Conservation (phyloP, 1,284 basidiomycete genomes). For the Cronartium quercuum region DNA sequence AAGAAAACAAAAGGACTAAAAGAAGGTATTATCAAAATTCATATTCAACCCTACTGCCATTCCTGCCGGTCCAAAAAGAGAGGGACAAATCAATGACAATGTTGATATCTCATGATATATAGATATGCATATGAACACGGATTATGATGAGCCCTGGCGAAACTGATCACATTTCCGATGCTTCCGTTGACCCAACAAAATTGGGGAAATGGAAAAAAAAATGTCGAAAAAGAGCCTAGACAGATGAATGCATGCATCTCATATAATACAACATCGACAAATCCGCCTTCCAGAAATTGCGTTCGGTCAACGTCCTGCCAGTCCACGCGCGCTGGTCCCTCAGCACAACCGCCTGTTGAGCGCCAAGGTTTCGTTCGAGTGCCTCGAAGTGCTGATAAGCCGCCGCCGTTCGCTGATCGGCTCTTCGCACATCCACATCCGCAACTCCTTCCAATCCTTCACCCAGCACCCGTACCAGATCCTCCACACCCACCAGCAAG, state of each 20-base stretch:
- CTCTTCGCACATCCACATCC: conserved; percentile 84
- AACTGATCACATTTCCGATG: too few species aligned
- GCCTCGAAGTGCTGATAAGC: neutral
- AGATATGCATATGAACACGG: too few species aligned
- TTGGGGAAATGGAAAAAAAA: too few species aligned
- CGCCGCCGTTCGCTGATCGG: conserved; percentile 54
- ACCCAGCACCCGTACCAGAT: conserved; percentile 73
- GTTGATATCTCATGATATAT: too few species aligned
- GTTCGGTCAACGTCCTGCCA: conserved; percentile 51
- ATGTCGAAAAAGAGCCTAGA: too few species aligned
- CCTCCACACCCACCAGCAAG: conserved; percentile 74
- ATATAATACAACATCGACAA: neutral
- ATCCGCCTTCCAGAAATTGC: neutral
- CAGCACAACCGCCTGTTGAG: conserved; percentile 72
- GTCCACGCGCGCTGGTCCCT: conserved; percentile 89
- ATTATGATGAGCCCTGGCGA: too few species aligned
- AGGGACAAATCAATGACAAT: too few species aligned
- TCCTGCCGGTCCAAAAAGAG: too few species aligned
- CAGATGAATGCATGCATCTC: neutral
- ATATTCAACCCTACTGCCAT: too few species aligned
- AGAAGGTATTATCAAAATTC: too few species aligned
- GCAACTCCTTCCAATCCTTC: conserved; percentile 78
- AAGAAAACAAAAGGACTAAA: too few species aligned
- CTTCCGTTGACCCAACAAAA: too few species aligned
- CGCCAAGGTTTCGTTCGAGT: neutral